Evolutionary conservation across 106 monocot species (phyloP).

Genomic region (Phalaenopsis aphrodite): DNA sequence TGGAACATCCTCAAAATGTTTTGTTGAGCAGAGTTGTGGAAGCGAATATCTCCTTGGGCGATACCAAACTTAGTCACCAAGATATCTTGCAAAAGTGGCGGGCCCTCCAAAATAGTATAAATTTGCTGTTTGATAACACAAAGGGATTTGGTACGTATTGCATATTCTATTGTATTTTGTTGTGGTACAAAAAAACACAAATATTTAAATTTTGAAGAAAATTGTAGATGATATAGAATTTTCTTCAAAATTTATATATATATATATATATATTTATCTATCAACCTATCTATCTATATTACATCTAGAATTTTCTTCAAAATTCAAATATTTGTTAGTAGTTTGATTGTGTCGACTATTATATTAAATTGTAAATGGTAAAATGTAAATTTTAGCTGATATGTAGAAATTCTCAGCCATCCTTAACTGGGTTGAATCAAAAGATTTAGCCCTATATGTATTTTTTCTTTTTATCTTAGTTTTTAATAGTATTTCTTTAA

Average conservation of each 20-base stretch:
- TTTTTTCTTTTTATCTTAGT: not conserved
- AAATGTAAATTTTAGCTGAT: not conserved
- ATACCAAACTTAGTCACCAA: slow-evolving; percentile 13
- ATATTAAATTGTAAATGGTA: not conserved
- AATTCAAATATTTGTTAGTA: not conserved
- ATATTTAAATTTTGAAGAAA: too few relatives aligned
- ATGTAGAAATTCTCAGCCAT: not conserved
- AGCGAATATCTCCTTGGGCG: slow-evolving; percentile 38
- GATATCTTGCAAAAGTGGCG: slow-evolving; percentile 44
- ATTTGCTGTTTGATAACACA: slow-evolving; percentile 60
- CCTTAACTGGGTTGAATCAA: not conserved
- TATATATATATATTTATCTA: too few relatives aligned
- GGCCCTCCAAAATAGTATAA: slow-evolving; percentile 57
- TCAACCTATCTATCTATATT: too few relatives aligned
- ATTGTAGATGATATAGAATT: too few relatives aligned
- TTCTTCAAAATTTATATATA: too few relatives aligned
- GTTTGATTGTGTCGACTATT: not conserved
- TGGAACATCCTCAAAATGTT: slow-evolving; percentile 86
- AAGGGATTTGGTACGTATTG: slow-evolving; percentile 51
- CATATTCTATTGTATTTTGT: slow-evolving; percentile 1
- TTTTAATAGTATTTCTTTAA: not conserved
- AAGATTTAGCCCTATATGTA: not conserved
- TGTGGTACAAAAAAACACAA: not conserved
- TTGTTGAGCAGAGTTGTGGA: slow-evolving; percentile 46
- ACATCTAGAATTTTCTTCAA: too few relatives aligned